Evolutionary conservation across 2,329 filamentous ascomycete genomes (phyloP).

Genomic region (Fusarium drepaniforme): DNA sequence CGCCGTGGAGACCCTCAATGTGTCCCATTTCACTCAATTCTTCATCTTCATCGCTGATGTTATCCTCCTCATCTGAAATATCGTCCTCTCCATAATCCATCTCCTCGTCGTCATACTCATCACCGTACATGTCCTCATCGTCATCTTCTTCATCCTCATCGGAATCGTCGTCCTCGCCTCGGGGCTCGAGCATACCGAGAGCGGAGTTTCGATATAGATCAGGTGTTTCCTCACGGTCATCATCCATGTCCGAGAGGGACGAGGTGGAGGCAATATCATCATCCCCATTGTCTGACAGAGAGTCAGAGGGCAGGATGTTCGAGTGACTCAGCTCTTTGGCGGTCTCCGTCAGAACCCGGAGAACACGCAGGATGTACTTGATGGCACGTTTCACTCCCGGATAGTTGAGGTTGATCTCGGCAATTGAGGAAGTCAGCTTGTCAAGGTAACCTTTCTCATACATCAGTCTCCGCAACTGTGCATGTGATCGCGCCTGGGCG

Average conservation of each 20-base stretch:
- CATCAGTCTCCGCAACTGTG: constrained; percentile 93
- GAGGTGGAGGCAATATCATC: constrained; percentile 91
- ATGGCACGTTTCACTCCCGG: constrained; percentile 93
- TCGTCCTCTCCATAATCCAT: constrained; percentile 92
- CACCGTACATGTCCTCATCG: constrained; percentile 93
- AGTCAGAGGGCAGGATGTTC: constrained; percentile 77
- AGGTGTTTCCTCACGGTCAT: constrained; percentile 92
- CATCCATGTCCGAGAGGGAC: constrained; percentile 88
- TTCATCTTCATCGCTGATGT: constrained; percentile 91
- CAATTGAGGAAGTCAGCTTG: constrained; percentile 89
- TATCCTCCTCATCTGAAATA: constrained; percentile 83
- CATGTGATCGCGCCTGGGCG: constrained; percentile 70
- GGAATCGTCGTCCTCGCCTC: constrained; percentile 84
- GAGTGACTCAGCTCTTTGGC: constrained; percentile 87
- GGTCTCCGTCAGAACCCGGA: constrained; percentile 88
- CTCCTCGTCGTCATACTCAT: constrained; percentile 90
- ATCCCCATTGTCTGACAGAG: constrained; percentile 77
- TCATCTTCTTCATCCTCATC: constrained; percentile 80
- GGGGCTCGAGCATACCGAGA: constrained; percentile 91
- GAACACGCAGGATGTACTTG: constrained; percentile 93
- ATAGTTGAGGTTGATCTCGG: constrained; percentile 95
- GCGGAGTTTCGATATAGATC: constrained; percentile 98
- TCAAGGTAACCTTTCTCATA: constrained; percentile 97
- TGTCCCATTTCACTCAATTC: constrained; percentile 86
- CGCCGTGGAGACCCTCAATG: constrained; percentile 79